Percentiles rank a stretch among this genome's conserved stretches.
phyloP scores from a whole-genome alignment of 2,329 filamentous ascomycete species.

The Fulvia fulva region DNA sequence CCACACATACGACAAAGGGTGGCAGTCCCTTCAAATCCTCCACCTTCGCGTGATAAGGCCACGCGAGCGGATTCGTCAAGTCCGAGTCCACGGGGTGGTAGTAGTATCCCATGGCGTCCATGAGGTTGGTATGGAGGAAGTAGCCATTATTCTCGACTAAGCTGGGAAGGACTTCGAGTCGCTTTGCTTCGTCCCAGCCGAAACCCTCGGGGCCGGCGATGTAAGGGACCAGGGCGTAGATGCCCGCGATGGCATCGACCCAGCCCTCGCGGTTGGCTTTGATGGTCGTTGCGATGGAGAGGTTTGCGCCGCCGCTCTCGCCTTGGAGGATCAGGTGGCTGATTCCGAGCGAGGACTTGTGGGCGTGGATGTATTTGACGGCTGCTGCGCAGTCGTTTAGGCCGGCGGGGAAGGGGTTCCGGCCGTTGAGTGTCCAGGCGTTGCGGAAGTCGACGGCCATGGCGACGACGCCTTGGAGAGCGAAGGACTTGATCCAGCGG shows the following conservation, averaged over 20 bases:
- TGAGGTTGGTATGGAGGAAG: constrained; percentile 16
- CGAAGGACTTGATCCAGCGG: constrained; percentile 28
- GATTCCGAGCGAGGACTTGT: constrained; percentile 23
- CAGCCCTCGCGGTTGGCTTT: constrained; percentile 30
- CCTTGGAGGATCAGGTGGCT: constrained; percentile 29
- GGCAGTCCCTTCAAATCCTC: constrained; percentile 29
- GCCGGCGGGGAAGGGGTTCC: constrained; percentile 29
- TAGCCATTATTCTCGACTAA: constrained; percentile 30
- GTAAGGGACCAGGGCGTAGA: constrained; percentile 26
- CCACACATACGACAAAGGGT: constrained; percentile 26
- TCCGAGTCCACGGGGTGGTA: constrained; percentile 12
- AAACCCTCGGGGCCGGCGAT: constrained; percentile 16
- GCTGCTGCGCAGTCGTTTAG: constrained; percentile 32
- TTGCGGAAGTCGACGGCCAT: constrained; percentile 35
- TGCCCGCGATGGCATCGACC: constrained; percentile 24
- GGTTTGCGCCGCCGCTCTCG: constrained; percentile 32
- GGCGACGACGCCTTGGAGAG: constrained; percentile 21
- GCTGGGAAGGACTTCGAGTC: constrained; percentile 18
- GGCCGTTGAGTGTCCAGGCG: constrained; percentile 23
- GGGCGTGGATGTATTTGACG: constrained; percentile 21
- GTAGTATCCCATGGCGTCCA: constrained; percentile 14
- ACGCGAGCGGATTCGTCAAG: constrained; percentile 27
- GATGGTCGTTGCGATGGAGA: constrained; percentile 27
- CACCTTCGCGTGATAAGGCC: constrained; percentile 29
- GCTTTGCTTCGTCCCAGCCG: constrained; percentile 12